phyloP scores from a whole-genome alignment of 2,329 filamentous ascomycete species.

The Metarhizium robertsii region DNA sequence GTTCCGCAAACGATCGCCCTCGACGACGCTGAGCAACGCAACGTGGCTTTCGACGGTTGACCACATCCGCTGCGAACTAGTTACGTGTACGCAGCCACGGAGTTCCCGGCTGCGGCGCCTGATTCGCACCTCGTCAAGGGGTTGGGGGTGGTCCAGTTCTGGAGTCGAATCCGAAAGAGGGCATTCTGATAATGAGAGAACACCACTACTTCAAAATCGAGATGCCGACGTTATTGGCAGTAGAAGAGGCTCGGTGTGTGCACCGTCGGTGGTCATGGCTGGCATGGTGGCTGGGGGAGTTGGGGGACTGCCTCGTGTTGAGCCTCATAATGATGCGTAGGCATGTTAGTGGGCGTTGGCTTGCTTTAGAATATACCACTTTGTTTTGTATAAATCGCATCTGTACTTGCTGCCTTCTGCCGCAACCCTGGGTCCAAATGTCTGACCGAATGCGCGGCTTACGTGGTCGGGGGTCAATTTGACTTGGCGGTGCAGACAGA shows the following conservation, averaged over 20 bases:
- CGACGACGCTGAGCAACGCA: not conserved
- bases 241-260: not conserved
- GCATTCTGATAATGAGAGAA: not conserved
- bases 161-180: not conserved
- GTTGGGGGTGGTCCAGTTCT: not conserved
- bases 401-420: too few species aligned
- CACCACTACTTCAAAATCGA: not conserved
- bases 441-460: too few species aligned
- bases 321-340: conserved; percentile 15
- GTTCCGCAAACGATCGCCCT: not conserved
- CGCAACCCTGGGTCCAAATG: too few species aligned
- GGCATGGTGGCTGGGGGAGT: not conserved
- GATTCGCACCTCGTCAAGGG: not conserved
- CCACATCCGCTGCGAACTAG: not conserved
- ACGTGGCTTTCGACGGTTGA: not conserved
- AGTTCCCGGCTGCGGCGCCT: not conserved
- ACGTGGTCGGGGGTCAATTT: too few species aligned
- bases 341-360: not conserved
- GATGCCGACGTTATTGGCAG: not conserved
- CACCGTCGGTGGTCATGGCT: not conserved
- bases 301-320: not conserved
- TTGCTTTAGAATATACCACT: too few species aligned
- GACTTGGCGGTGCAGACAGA: too few species aligned
- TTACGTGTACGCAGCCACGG: not conserved
- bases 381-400: too few species aligned